phyloP scores from a whole-genome alignment of 2,329 filamentous ascomycete species.

The Aspergillus jensenii region DNA sequence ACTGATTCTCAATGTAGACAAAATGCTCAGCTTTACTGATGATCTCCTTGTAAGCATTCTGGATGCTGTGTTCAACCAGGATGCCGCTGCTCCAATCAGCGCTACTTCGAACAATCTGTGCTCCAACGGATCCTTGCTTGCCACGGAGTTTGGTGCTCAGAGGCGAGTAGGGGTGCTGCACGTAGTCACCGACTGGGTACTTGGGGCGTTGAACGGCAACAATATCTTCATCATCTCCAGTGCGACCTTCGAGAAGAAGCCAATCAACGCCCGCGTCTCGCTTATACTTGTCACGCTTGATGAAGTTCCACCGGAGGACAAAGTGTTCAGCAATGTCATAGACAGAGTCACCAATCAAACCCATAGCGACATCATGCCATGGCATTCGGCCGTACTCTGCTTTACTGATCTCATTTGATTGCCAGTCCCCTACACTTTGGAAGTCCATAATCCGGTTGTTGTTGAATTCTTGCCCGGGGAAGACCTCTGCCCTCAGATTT shows the following conservation, averaged over 20 bases:
- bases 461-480: constrained; percentile 96
- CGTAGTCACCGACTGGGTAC: constrained; percentile 84
- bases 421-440: constrained; percentile 86
- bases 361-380: constrained; percentile 96
- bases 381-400: constrained; percentile 93
- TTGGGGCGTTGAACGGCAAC: constrained; percentile 85
- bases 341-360: constrained; percentile 81
- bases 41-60: constrained; percentile 79
- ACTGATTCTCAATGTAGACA: constrained; percentile 98
- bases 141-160: constrained; percentile 64
- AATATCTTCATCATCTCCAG: constrained; percentile 78
- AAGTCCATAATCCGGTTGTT: constrained; percentile 98
- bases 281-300: constrained; percentile 98
- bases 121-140: constrained; percentile 71
- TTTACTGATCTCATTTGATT: constrained; percentile 88
- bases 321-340: constrained; percentile 97
- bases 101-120: constrained; percentile 86
- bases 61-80: constrained; percentile 77
- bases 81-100: constrained; percentile 94
- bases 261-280: constrained; percentile 80
- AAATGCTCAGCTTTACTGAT: constrained; percentile 88
- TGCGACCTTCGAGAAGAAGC: constrained; percentile 74
- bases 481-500: constrained; percentile 78
- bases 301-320: constrained; percentile 90
- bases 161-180: constrained; percentile 73